phyloP scores from a whole-genome alignment of 1,284 basidiomycete genomes.

The Leccinum subfulvum region DNA sequence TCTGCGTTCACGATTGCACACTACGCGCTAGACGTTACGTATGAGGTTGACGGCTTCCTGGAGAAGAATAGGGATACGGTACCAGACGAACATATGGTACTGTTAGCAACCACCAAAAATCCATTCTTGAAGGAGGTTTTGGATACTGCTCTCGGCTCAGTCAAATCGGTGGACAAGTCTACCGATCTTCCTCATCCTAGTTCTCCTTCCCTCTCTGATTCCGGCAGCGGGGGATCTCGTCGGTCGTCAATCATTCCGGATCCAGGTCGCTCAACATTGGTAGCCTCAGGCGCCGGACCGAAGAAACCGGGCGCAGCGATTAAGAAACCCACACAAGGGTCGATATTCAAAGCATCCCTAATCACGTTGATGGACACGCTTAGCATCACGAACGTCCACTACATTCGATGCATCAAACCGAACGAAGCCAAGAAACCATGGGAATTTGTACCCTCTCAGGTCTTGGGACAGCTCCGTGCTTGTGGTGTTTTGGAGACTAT shows the following conservation, averaged over 20 bases:
- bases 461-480: constrained; percentile 91
- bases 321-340: constrained; percentile 95
- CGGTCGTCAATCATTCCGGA: constrained; percentile 82
- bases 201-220: constrained; percentile 73
- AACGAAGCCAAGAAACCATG: constrained; percentile 96
- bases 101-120: constrained; percentile 86
- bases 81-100: constrained; percentile 93
- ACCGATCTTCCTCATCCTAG: constrained; percentile 51
- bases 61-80: constrained; percentile 99
- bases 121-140: constrained; percentile 93
- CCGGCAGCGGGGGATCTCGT: constrained; percentile 69
- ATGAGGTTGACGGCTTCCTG: constrained; percentile 96
- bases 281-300: constrained; percentile 47
- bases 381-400: constrained; percentile 97
- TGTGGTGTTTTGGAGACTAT: constrained; percentile 99
- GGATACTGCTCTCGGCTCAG: constrained; percentile 81
- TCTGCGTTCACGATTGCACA: constrained; percentile 98
- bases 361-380: constrained; percentile 97
- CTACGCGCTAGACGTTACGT: constrained; percentile 97
- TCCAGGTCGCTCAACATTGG: constrained; percentile 74
- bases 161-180: constrained; percentile 54
- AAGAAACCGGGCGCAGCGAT: constrained; percentile 68
- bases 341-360: constrained; percentile 96
- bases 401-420: constrained; percentile 99
- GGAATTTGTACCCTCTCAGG: constrained; percentile 96